phyloP scores from a whole-genome alignment of 768 basidiomycete species.

The Panaeolus papilionaceus region DNA sequence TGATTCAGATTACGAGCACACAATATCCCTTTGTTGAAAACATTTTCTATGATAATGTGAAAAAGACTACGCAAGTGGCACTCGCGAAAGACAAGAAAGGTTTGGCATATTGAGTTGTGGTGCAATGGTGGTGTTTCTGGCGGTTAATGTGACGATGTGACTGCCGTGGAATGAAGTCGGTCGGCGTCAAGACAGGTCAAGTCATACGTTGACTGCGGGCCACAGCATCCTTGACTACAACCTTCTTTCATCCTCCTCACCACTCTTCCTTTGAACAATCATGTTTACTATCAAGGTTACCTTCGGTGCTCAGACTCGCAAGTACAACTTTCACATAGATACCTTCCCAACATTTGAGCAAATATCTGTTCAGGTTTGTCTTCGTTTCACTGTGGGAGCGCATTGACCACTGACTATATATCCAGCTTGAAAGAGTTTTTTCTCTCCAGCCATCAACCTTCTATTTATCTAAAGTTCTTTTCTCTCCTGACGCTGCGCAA shows the following conservation, averaged over 20 bases:
- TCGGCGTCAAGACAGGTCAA: conserved; percentile 11
- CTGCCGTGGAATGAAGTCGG: conserved; percentile 21
- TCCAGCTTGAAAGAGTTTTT: conserved; percentile 70
- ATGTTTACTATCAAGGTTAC: conserved; percentile 82
- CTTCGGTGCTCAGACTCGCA: conserved; percentile 73
- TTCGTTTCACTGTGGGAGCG: conserved; percentile 16
- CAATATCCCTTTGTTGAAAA: too few relatives aligned
- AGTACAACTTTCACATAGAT: conserved; percentile 58
- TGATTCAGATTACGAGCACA: too few relatives aligned
- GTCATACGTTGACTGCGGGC: conserved; percentile 23
- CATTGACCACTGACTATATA: conserved; percentile 31
- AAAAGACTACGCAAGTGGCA: too few relatives aligned
- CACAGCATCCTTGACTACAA: conserved; percentile 10
- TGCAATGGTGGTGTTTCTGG: conserved; percentile 21
- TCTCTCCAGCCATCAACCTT: conserved; percentile 63
- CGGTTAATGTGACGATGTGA: conserved; percentile 26
- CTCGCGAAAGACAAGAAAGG: too few relatives aligned
- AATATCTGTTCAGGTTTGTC: conserved; percentile 66
- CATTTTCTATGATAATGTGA: too few relatives aligned
- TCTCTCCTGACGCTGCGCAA: conserved; percentile 64
- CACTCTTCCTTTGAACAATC: conserved; percentile 41
- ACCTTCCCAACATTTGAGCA: conserved; percentile 69
- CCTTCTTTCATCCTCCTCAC: conserved; percentile 13
- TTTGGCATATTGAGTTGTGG: neutral
- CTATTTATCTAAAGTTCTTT: conserved; percentile 71